These are phyloP conservation scores for Polygonum aviculare DNA, from an alignment of 148 eudicot genomes.

Conservation along the genomic window DNA sequence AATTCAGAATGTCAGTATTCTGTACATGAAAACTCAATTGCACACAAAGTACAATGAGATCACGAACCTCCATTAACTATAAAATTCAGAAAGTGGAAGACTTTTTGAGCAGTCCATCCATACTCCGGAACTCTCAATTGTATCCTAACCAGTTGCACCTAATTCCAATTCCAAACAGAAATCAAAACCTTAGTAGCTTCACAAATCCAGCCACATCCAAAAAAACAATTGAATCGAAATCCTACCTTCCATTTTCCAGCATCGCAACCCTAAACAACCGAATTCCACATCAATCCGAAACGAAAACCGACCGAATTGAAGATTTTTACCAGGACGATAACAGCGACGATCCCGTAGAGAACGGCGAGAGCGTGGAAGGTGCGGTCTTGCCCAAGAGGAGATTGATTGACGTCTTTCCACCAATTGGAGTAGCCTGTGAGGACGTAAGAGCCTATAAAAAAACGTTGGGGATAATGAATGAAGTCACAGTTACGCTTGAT, in stretches of 20 bases:
- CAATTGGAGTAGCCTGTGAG: slow-evolving; percentile 45
- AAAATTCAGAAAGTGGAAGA: slow-evolving; percentile 92
- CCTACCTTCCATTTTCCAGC: no score
- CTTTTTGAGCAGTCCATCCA: slow-evolving; percentile 99
- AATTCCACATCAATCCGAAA: not conserved
- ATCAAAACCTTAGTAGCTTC: no score
- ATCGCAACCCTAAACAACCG: not conserved
- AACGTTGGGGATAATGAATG: no score
- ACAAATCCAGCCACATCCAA: no score
- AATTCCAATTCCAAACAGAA: not conserved
- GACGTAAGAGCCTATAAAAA: slow-evolving; percentile 32
- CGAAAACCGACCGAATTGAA: not conserved
- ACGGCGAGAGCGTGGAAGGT: slow-evolving; percentile 65
- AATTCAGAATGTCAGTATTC: slow-evolving; percentile 1
- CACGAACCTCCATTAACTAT: slow-evolving; percentile 84
- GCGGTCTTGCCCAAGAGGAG: slow-evolving; percentile 77
- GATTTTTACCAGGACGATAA: slow-evolving; percentile 57
- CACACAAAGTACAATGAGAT: slow-evolving; percentile 4
- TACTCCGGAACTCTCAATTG: no score
- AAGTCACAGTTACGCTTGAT: no score
- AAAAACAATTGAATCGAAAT: no score
- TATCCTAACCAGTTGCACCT: slow-evolving; percentile 94
- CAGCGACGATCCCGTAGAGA: slow-evolving; percentile 70
- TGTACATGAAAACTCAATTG: not conserved
- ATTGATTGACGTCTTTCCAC: slow-evolving; percentile 63